phyloP scores from a whole-genome alignment of 2,329 filamentous ascomycete genomes.

The Rutstroemia sp. region DNA sequence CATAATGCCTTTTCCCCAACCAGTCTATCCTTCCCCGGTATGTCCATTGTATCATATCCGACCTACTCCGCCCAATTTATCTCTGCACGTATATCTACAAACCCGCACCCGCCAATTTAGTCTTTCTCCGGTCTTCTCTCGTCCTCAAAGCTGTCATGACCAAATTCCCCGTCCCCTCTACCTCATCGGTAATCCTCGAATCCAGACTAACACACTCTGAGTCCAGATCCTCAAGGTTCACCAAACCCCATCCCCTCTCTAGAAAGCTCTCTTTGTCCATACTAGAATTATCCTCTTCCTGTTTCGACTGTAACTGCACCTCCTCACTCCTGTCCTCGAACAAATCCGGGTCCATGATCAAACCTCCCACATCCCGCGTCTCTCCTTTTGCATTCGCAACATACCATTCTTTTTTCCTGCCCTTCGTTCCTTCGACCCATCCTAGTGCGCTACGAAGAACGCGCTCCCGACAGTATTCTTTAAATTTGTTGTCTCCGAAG shows the following conservation, averaged over 20 bases:
- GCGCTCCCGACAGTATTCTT: slow-evolving; percentile 18
- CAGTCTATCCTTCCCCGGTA: too few relatives aligned
- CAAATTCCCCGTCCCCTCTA: neutral
- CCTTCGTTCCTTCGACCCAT: slow-evolving; percentile 14
- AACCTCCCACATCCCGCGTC: slow-evolving; percentile 5
- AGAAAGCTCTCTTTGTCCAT: slow-evolving; percentile 6
- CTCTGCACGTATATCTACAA: too few relatives aligned
- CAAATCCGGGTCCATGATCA: neutral
- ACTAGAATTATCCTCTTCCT: neutral
- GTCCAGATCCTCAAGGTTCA: neutral
- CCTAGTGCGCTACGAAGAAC: slow-evolving; percentile 20
- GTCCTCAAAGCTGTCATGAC: too few relatives aligned
- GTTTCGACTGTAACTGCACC: neutral
- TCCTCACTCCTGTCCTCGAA: neutral
- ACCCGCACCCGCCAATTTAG: too few relatives aligned
- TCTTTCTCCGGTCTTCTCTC: too few relatives aligned
- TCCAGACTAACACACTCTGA: slow-evolving; percentile 5
- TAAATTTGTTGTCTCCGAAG: slow-evolving; percentile 21
- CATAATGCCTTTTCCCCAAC: too few relatives aligned
- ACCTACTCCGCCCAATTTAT: too few relatives aligned
- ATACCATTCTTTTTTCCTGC: slow-evolving; percentile 5
- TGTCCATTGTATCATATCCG: too few relatives aligned
- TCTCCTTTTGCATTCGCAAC: neutral
- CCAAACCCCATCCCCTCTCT: slow-evolving; percentile 3
- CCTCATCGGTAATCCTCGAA: neutral